A percentile compares a stretch with the other conserved stretches of the same genome.
phyloP scores from a whole-genome alignment of 1,284 basidiomycete species.

The Ceratorhiza oryzae-sativae region DNA sequence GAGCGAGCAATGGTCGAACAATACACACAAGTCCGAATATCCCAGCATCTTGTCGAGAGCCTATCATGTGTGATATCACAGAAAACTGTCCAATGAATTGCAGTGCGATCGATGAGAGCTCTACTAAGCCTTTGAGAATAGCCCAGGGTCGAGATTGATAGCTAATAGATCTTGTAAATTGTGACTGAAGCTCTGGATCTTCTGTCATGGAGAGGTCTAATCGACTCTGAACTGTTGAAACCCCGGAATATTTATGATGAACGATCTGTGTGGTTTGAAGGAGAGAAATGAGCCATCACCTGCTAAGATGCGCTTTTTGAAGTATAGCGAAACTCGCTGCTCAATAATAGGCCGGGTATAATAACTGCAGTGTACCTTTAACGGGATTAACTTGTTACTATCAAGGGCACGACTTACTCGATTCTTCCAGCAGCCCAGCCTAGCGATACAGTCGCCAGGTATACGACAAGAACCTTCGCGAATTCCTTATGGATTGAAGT shows the following conservation, averaged over 20 bases:
- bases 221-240: not conserved
- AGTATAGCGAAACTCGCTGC: constrained; percentile 16
- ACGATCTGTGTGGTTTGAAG: not conserved
- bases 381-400: not conserved
- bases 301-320: not conserved
- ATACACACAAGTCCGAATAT: not conserved
- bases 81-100: not conserved
- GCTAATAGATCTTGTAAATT: not conserved
- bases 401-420: not conserved
- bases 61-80: not conserved
- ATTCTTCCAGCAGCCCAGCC: not conserved
- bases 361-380: not conserved
- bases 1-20: not conserved
- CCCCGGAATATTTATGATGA: not conserved
- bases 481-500: not conserved
- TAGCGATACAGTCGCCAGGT: not conserved
- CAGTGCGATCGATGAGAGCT: not conserved
- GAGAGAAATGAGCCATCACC: not conserved
- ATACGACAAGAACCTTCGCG: not conserved
- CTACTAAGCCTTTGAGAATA: not conserved
- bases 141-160: not conserved
- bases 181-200: constrained; percentile 11
- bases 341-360: not conserved
- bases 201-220: constrained; percentile 1
- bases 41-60: not conserved